Evolutionary conservation across 129 eudicot genomes (phyloP).

Genomic region (Ambrosia artemisiifolia): DNA sequence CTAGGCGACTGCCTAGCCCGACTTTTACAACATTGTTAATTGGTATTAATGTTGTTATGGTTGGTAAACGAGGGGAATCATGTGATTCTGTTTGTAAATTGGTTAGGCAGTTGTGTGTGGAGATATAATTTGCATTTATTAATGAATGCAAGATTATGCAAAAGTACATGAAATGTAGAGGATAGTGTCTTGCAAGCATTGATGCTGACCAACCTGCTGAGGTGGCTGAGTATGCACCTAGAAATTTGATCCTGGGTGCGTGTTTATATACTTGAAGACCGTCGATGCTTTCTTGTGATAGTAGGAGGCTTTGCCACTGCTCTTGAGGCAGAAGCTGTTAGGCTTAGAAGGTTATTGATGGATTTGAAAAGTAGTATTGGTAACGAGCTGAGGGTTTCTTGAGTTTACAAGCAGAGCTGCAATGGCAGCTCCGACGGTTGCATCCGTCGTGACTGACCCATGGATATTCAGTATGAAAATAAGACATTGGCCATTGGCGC

Average conservation of each 20-base stretch:
- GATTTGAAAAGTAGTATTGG: conserved; percentile 42
- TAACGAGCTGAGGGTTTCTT: conserved; percentile 32
- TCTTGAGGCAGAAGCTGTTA: conserved; percentile 47
- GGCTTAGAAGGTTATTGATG: conserved; percentile 48
- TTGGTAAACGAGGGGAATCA: conserved; percentile 95
- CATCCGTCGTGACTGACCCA: conserved; percentile 23
- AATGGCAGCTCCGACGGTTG: conserved; percentile 15
- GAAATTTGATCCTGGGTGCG: conserved; percentile 72
- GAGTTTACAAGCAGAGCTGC: conserved; percentile 17
- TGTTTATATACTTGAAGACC: too few relatives aligned
- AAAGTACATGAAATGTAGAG: conserved; percentile 82
- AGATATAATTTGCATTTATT: conserved; percentile 69
- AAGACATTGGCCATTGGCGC: too few relatives aligned
- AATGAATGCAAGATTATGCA: conserved; percentile 84
- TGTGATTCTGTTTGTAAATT: conserved; percentile 80
- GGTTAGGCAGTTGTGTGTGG: conserved; percentile 73
- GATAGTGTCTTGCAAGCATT: conserved; percentile 73
- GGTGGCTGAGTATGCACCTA: conserved; percentile 94
- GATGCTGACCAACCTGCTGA: conserved; percentile 98
- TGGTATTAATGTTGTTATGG: conserved; percentile 68
- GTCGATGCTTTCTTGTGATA: too few relatives aligned
- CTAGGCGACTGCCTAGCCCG: too few relatives aligned
- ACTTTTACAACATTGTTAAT: too few relatives aligned
- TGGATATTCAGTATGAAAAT: too few relatives aligned
- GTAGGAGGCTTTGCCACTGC: too few relatives aligned